Evolutionary conservation across 495 filamentous ascomycete genomes (phyloP).

Genomic region (Filosporella fistucella): DNA sequence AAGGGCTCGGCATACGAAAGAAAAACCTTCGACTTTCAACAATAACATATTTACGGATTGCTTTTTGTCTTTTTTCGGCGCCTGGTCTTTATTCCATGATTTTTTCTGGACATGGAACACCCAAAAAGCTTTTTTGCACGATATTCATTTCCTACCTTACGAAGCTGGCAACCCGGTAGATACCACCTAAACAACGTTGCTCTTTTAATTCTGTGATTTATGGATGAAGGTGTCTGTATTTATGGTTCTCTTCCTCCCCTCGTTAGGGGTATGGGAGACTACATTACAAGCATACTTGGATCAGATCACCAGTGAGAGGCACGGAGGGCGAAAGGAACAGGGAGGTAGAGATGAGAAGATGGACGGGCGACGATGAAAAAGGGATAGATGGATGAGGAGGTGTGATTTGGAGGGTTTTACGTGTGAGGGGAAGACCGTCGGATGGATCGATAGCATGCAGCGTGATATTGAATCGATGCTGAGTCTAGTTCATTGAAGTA

Average conservation of each 20-base stretch:
- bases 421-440: constrained; percentile 25
- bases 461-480: constrained; percentile 23
- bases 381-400: constrained; percentile 24
- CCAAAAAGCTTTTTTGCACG: constrained; percentile 25
- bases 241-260: neutral
- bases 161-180: constrained; percentile 26
- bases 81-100: constrained; percentile 27
- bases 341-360: constrained; percentile 22
- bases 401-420: constrained; percentile 8
- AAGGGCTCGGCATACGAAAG: constrained; percentile 21
- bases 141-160: constrained; percentile 26
- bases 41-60: constrained; percentile 20
- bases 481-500: constrained; percentile 9
- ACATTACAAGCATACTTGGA: constrained; percentile 10
- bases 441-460: constrained; percentile 13
- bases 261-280: neutral
- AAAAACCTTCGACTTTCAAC: constrained; percentile 9
- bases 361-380: constrained; percentile 25
- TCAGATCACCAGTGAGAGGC: constrained; percentile 12
- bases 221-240: neutral
- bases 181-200: constrained; percentile 25
- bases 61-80: constrained; percentile 28
- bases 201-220: constrained; percentile 18
- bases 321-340: constrained; percentile 5
- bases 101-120: constrained; percentile 15